Evolutionary conservation across 2,329 filamentous ascomycete genomes (phyloP).

Genomic region (Colletotrichum sp.): DNA sequence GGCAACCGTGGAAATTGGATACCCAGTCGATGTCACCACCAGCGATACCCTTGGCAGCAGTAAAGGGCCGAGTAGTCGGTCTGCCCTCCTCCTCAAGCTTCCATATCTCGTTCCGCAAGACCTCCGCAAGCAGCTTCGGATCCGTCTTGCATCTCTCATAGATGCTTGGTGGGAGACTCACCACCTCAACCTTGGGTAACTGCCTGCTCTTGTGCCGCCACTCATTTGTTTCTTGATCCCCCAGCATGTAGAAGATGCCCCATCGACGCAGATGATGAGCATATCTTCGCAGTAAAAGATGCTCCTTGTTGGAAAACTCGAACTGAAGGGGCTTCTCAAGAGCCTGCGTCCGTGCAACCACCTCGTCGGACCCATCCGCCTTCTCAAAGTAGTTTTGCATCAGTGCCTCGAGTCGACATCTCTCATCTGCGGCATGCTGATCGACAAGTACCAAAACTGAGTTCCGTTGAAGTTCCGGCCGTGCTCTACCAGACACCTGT

Average conservation of each 20-base stretch:
- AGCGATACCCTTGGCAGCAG: background rate
- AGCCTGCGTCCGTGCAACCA: slow-evolving; percentile 33
- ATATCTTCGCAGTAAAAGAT: slow-evolving; percentile 58
- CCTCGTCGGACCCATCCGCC: background rate
- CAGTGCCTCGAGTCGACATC: slow-evolving; percentile 78
- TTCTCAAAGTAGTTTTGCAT: slow-evolving; percentile 57
- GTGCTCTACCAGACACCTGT: background rate
- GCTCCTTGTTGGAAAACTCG: slow-evolving; percentile 67
- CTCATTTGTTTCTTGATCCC: background rate
- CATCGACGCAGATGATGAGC: slow-evolving; percentile 68
- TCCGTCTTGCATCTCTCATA: slow-evolving; percentile 76
- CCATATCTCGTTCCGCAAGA: slow-evolving; percentile 80
- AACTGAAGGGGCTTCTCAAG: slow-evolving; percentile 66
- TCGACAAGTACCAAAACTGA: slow-evolving; percentile 79
- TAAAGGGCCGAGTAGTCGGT: background rate
- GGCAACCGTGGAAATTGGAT: slow-evolving; percentile 69
- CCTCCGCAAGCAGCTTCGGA: slow-evolving; percentile 72
- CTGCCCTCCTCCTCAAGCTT: slow-evolving; percentile 55
- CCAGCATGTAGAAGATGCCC: slow-evolving; percentile 73
- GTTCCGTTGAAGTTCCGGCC: slow-evolving; percentile 22
- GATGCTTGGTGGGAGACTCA: slow-evolving; percentile 72
- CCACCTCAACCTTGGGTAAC: slow-evolving; percentile 49
- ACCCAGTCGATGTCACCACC: slow-evolving; percentile 57
- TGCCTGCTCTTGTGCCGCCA: slow-evolving; percentile 5
- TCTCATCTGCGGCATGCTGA: slow-evolving; percentile 94